Base-by-base conservation (phyloP, 1,139 yeast species). In the Tardiomyces depauwii region DNA sequence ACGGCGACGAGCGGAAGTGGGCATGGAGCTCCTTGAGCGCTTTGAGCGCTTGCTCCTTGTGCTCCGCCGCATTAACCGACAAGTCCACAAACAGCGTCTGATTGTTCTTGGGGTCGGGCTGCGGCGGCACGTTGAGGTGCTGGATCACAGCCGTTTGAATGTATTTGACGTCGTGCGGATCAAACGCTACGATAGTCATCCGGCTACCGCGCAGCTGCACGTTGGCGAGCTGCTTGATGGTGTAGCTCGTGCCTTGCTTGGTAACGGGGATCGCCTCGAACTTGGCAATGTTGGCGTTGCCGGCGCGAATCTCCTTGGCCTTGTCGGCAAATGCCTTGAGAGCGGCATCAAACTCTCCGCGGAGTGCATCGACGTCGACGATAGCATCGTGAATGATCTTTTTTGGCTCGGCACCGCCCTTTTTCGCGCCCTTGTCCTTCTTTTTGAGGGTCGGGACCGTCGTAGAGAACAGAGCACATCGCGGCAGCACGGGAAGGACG, bases 121-220 rank as follows among this genome's bases (percentile, higher is more conserved):
- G 88, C 1, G 96, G 95, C 50, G 82, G 86, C 69, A 89, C 66
- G 55, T 85, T 84, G 60, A 86, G 65, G 12, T 76, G 72, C 1
- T 76, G 82, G 50, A 87, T 63, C 39, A 89, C 79, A 0, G 88
- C 73, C 49, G 86, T 79, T 42, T 82, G 73, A 25, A 89, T 76
- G 51, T 76, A 73, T 57, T 85, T 83, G 25, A 78, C 73, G 54
- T 85, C 74, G 44, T 70, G 70, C 11, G 95, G 93, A 56, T 88
- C 96, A 62, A 82, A 89, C 1, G 88, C 91, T 0, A 95, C 87
- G 28, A 89, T 70, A 49, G 78, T 72, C 56, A 86, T 51, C 39
- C 73, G 47, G 45, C 77, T 74, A 11, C 91, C 91, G 56, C 86
- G 83, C 45, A 80, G 58, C 0, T 86, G 73, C 7, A 94, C 80